Evolutionary conservation across 2,329 filamentous ascomycete genomes (phyloP).

Genomic region (Xylaria sp.): DNA sequence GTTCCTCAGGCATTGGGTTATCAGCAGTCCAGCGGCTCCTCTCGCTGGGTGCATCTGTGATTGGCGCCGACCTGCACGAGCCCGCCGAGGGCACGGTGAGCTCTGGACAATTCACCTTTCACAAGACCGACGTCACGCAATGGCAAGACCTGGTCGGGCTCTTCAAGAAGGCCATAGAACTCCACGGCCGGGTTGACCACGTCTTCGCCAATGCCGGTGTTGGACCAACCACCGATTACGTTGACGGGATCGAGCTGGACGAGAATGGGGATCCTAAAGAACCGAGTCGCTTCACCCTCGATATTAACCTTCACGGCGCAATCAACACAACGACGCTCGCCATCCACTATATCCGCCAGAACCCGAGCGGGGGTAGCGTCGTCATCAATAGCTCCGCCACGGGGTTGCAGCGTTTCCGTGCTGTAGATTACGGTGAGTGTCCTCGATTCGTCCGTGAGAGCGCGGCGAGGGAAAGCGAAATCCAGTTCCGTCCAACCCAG

Average conservation of each 20-base stretch:
- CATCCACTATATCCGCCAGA: constrained; percentile 61
- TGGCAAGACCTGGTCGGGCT: constrained; percentile 63
- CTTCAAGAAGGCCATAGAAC: constrained; percentile 63
- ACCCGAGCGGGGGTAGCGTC: constrained; percentile 61
- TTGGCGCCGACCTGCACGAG: constrained; percentile 63
- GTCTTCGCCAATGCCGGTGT: constrained; percentile 77
- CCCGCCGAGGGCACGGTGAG: constrained; percentile 49
- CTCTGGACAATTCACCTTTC: constrained; percentile 52
- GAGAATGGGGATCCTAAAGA: constrained; percentile 61
- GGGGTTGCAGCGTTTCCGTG: constrained; percentile 61
- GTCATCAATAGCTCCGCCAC: constrained; percentile 65
- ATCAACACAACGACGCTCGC: constrained; percentile 63
- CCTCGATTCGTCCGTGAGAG: not conserved
- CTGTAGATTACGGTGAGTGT: constrained; percentile 61
- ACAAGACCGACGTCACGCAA: constrained; percentile 59
- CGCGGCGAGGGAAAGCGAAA: not conserved
- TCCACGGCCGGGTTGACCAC: constrained; percentile 80
- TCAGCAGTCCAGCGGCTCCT: constrained; percentile 65
- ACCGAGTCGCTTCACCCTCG: constrained; percentile 56
- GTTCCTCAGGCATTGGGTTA: constrained; percentile 70
- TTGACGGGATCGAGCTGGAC: constrained; percentile 57
- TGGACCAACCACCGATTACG: constrained; percentile 57
- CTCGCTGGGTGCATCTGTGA: constrained; percentile 63
- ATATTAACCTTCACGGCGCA: constrained; percentile 62
- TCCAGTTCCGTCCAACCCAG: not conserved